These are phyloP conservation scores for Talaromyces nanjingensis DNA, from an alignment of 495 filamentous ascomycete species.

Conservation along the genomic window DNA sequence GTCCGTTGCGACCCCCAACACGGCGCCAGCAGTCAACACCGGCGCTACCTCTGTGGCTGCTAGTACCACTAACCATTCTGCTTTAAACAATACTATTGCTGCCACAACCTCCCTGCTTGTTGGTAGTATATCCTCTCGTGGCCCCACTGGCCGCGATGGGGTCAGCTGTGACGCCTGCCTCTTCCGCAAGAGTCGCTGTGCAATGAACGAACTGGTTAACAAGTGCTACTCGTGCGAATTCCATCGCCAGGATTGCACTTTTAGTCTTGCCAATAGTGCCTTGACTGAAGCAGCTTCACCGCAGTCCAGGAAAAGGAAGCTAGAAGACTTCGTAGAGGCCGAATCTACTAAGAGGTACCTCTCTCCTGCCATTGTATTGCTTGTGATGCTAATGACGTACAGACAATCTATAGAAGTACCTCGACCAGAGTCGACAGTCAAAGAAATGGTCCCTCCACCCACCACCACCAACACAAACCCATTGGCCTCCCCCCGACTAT, in stretches of 20 bases:
- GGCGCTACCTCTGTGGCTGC: background rate
- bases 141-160: slow-evolving; percentile 35
- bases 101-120: slow-evolving; percentile 3
- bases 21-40: background rate
- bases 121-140: slow-evolving; percentile 13
- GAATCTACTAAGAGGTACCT: slow-evolving; percentile 40
- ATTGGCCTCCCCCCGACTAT: slow-evolving; percentile 17
- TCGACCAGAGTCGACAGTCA: background rate
- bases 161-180: slow-evolving; percentile 72
- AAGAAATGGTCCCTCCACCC: slow-evolving; percentile 4
- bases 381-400: background rate
- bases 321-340: slow-evolving; percentile 32
- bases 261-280: slow-evolving; percentile 23
- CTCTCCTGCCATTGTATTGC: slow-evolving; percentile 1
- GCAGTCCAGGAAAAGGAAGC: slow-evolving; percentile 66
- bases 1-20: slow-evolving; percentile 7
- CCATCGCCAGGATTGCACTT: slow-evolving; percentile 49
- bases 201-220: slow-evolving; percentile 60
- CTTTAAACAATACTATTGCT: background rate
- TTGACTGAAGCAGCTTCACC: slow-evolving; percentile 21
- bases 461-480: slow-evolving; percentile 4
- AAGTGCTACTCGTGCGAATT: slow-evolving; percentile 49
- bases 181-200: slow-evolving; percentile 79
- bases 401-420: slow-evolving; percentile 7
- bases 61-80: background rate